Conservation (phyloP, 495 filamentous ascomycete species). For the Podospora anserina region DNA sequence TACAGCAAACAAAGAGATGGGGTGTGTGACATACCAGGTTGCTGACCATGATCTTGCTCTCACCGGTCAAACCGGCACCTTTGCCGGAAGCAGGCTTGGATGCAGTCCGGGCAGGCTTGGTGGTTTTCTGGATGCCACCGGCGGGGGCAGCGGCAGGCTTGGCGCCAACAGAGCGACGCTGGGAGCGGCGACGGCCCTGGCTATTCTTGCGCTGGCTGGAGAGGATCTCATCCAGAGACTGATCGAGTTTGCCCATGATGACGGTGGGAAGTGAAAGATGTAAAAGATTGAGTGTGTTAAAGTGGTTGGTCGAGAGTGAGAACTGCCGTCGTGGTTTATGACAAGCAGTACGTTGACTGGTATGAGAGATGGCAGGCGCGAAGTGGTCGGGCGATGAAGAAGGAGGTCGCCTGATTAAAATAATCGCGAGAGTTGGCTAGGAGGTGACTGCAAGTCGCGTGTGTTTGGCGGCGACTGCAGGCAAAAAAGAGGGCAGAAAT, state of each 20-base stretch:
- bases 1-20: neutral
- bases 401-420: slow-evolving; percentile 1
- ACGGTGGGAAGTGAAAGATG: slow-evolving; percentile 25
- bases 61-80: slow-evolving; percentile 55
- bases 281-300: slow-evolving; percentile 16
- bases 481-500: slow-evolving; percentile 4
- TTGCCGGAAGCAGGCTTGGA: slow-evolving; percentile 62
- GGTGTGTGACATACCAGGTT: slow-evolving; percentile 75
- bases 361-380: slow-evolving; percentile 17
- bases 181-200: slow-evolving; percentile 51
- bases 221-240: slow-evolving; percentile 95
- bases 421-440: neutral
- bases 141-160: slow-evolving; percentile 60
- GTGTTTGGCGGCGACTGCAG: neutral
- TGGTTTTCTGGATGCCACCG: slow-evolving; percentile 83
- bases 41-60: slow-evolving; percentile 96
- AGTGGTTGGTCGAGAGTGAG: slow-evolving; percentile 4
- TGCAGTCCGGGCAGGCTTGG: slow-evolving; percentile 57
- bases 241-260: slow-evolving; percentile 88
- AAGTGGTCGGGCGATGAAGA: slow-evolving; percentile 4
- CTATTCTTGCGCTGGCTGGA: slow-evolving; percentile 62
- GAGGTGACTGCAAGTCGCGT: neutral
- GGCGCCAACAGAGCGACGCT: slow-evolving; percentile 50
- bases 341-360: slow-evolving; percentile 13
- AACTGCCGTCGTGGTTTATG: slow-evolving; percentile 9